Base-by-base conservation (phyloP, 305 asterid genomes). In the Fraxinus platypoda region DNA sequence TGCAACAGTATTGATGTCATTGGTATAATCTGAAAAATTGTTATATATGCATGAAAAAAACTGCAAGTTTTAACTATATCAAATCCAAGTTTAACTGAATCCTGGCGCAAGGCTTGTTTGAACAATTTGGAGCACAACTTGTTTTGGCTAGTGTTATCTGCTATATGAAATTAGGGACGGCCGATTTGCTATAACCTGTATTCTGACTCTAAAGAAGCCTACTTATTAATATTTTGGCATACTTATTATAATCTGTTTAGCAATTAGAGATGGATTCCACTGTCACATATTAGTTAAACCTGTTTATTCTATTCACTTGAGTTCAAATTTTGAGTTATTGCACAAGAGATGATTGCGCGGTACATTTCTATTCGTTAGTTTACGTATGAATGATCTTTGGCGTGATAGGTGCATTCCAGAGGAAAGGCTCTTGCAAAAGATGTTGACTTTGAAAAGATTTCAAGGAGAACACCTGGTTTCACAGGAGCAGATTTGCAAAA, bases 351-450 rank as follows among this genome's bases (percentile, higher is more conserved):
- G 66, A 57, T 57, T 57, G 25, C 12, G 1, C 1, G 66, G 25
- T 19, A 57, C 11, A 57, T 57, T 57, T 19, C 11, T 57, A n/a
- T 57, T n/a, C 3, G 11, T n/a, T n/a, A 19, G 26, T 57, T 59
- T 64, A 64, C 12, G 1, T 25, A 64, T 3, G 34, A 23, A 23
- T 25, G 34, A 25, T 26, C n/a, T 8, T n/a, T 28, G 78, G 43
- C 30, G 0, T 76, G 75, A 62, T 81, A 89, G 92, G 90, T 89
- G 83, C 90, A 87, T 71, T 83, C 91, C 43, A 85, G 92, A 81
- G 92, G 91, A 49, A 86, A 89, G 79, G 90, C 92, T 66, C 91
- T 87, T 57, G 92, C 88, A 2, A 88, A 89, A 81, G 92, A 89
- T 81, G 92, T 89, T 35, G 91, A 89, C 88, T 88, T 89, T 52